Evolutionary conservation across 257 asterid species (phyloP), one percentile per base, ranked within the genome.

Genomic region (Asclepias syriaca): DNA sequence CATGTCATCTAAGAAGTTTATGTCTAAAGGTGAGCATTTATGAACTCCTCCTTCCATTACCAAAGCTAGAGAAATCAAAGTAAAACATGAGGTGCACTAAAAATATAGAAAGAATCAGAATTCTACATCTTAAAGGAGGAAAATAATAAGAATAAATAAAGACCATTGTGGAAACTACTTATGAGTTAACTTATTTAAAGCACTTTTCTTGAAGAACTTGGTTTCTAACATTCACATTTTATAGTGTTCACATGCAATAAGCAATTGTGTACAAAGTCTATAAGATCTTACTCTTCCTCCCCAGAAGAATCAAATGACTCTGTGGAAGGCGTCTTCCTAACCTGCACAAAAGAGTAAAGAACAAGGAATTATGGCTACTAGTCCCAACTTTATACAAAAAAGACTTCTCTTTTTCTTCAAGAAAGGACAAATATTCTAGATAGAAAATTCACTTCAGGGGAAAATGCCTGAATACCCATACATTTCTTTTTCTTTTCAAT

Each of bases 221-320:
- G 16, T 21, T 57, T 55, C 3, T 16, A 4, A 55, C 60, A 55
- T 55, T n/a, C 27, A 19, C n/a, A 50, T 50, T 22, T 29, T 29
- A 27, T 27, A 9, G 10, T 5, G 59, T 54, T 16, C 58, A 19
- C 27, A 5, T 18, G 24, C 8, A 22, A 19, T 19, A 54, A 54
- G 3, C 27, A 54, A 54, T 50, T 50, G n/a, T 50, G 19, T 50
- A 19, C 8, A 2, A 19, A 54, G 12, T 43, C 59, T 5, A 21
- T 24, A 74, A 75, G 77, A 77, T 71, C 96, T 81, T 89, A 94
- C 99, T 94, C 99, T 88, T 94, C 99, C 75, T 94, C 99, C 69
- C 99, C 96, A 73, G 97, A 94, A 69, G 91, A 89, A 85, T 86
- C 96, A 66, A 91, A 72, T 71, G 97, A 87, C 68, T 88, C 97